Percentiles rank a stretch among this genome's conserved stretches.
phyloP scores from a whole-genome alignment of 2,329 filamentous ascomycete species.

The Colletotrichum gigasporum region DNA sequence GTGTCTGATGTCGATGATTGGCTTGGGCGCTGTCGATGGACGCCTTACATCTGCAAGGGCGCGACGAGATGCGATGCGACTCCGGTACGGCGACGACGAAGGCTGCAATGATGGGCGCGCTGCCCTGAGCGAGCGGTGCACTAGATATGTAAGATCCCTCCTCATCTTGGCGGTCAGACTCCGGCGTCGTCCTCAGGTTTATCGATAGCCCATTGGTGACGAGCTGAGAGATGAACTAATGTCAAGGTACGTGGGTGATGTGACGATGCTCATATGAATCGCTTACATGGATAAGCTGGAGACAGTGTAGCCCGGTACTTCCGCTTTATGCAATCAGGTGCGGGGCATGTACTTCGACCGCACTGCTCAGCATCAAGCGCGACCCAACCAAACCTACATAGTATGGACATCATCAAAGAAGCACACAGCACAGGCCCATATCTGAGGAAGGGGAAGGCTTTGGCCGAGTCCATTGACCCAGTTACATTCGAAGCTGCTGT shows the following conservation, averaged over 20 bases:
- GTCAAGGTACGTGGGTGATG: not conserved
- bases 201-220: not conserved
- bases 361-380: too few species aligned
- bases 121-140: not conserved
- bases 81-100: not conserved
- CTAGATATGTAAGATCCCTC: not conserved
- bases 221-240: not conserved
- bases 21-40: slow-evolving; percentile 80
- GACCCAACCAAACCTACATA: too few species aligned
- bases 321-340: slow-evolving; percentile 11
- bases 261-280: not conserved
- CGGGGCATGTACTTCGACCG: not conserved
- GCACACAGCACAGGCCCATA: too few species aligned
- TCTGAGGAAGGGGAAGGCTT: too few species aligned
- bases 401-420: too few species aligned
- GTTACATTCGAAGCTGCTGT: not conserved
- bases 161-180: not conserved
- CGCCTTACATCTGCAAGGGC: slow-evolving; percentile 47
- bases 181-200: not conserved
- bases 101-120: not conserved
- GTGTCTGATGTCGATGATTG: slow-evolving; percentile 84
- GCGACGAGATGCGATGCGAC: slow-evolving; percentile 4
- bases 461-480: too few species aligned
- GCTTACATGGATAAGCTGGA: slow-evolving; percentile 21
- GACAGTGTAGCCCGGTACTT: not conserved